Conservation (phyloP, 371 early-diverging fungal species). For the Scutellospora calospora region DNA sequence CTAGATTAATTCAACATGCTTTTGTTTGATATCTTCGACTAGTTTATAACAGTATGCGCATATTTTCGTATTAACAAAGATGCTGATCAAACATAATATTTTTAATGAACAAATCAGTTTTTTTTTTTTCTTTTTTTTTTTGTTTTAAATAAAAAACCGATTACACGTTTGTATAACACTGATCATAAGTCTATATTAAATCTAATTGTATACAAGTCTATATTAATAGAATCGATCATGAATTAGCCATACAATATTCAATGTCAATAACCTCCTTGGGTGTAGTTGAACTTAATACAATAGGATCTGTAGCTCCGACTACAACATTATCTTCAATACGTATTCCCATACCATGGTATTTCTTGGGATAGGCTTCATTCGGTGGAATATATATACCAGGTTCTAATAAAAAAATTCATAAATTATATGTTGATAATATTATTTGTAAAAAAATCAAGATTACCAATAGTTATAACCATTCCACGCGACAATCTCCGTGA, state of each 20-base stretch:
- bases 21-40: too few species aligned
- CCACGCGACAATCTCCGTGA: conserved; percentile 74
- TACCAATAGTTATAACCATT: conserved; percentile 93
- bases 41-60: too few species aligned
- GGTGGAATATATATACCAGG: conserved; percentile 95
- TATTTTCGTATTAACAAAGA: too few species aligned
- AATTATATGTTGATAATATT: not conserved
- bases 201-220: too few species aligned
- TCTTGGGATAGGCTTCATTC: conserved; percentile 75
- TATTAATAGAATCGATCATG: not conserved
- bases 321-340: conserved; percentile 96
- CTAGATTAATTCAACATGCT: too few species aligned
- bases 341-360: conserved; percentile 92
- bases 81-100: too few species aligned
- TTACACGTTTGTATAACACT: too few species aligned
- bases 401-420: conserved; percentile 59
- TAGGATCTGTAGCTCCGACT: conserved; percentile 74
- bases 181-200: too few species aligned
- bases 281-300: conserved; percentile 76
- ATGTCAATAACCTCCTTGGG: conserved; percentile 93
- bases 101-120: too few species aligned
- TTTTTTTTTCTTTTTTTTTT: too few species aligned
- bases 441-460: not conserved
- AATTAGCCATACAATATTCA: conserved; percentile 76
- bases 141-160: too few species aligned